Base-by-base conservation (phyloP, 2,329 filamentous ascomycete species). In the Ceratocystis colombiana region DNA sequence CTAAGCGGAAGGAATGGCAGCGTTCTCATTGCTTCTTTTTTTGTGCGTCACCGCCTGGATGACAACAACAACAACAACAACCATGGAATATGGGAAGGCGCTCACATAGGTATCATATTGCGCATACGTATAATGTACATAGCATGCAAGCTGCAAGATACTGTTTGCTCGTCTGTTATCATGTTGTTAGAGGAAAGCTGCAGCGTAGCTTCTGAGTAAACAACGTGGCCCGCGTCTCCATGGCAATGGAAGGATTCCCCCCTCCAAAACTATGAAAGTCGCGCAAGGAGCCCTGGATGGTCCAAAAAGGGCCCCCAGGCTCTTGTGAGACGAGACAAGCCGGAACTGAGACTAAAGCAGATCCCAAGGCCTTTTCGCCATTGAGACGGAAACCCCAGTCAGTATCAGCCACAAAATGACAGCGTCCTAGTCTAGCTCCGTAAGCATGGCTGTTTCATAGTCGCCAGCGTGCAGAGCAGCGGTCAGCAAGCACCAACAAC, bases 201-300 rank as follows among this genome's bases (percentile, higher is more conserved):
- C 22, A 25, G 37, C 1, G 20, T 7, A 30, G 64, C 64, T 44
- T 46, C 37, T 46, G 8, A 12, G 64, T 65, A 65, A 65, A 65
- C 53, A 65, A 37, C 7, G 53, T 30, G 53, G 25, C 53, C 61
- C 41, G 53, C 37, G 64, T 65, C 53, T 30, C 53, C 64, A 65
- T 61, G 50, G 64, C 64, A 65, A 65, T 57, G 20, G 37, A n/a
- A 55, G 50, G 33, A 65, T 46, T 44, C n/a, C 30, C 30, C 50
- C n/a, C 37, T 65, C 53, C 53, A 25, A 41, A 28, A 41, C 55
- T 33, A 10, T n/a, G 55, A 28, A 37, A 57, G 64, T 41, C 53
- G 30, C 50, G 37, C 64, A 59, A 59, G 53, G 64, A 50, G 37
- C 17, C 64, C 44, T 41, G 25, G 33, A 41, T 15, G 10, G 37